phyloP scores from a whole-genome alignment of 2,329 filamentous ascomycete species.

The Alternaria sp. region DNA sequence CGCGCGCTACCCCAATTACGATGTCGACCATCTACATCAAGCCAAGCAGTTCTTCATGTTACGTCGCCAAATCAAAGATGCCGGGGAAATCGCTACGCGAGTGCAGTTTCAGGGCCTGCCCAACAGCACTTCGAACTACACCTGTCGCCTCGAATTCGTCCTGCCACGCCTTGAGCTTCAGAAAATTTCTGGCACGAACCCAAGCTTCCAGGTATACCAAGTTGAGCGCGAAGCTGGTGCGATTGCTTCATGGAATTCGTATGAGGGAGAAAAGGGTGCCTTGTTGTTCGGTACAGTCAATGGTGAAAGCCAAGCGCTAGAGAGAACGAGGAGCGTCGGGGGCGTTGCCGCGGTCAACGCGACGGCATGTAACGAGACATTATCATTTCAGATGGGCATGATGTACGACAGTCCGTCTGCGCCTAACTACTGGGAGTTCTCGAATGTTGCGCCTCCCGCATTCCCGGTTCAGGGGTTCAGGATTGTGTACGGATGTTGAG shows the following conservation, averaged over 20 bases:
- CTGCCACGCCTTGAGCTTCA: conserved; percentile 26
- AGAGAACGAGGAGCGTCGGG: conserved; percentile 24
- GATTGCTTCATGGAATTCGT: conserved; percentile 36
- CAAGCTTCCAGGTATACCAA: conserved; percentile 39
- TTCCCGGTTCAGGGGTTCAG: conserved; percentile 41
- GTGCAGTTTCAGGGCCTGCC: conserved; percentile 35
- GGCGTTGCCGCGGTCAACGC: conserved; percentile 30
- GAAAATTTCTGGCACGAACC: conserved; percentile 31
- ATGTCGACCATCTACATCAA: conserved; percentile 29
- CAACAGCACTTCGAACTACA: conserved; percentile 17
- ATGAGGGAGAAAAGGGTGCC: conserved; percentile 19
- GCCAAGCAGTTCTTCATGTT: conserved; percentile 41
- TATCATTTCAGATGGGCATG: conserved; percentile 46
- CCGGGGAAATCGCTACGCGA: conserved; percentile 38
- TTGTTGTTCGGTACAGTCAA: conserved; percentile 36
- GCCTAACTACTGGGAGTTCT: conserved; percentile 44
- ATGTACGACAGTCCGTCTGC: conserved; percentile 25
- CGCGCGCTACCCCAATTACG: conserved; percentile 39
- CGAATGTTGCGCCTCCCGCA: conserved; percentile 34
- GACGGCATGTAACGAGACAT: conserved; percentile 36
- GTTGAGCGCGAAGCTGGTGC: conserved; percentile 27
- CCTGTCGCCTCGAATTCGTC: conserved; percentile 42
- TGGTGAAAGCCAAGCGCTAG: conserved; percentile 29
- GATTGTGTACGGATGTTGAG: conserved; percentile 38
- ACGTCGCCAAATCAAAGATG: conserved; percentile 31